Conservation (phyloP, 2,329 filamentous ascomycete species). For the Diaporthe helianthi region DNA sequence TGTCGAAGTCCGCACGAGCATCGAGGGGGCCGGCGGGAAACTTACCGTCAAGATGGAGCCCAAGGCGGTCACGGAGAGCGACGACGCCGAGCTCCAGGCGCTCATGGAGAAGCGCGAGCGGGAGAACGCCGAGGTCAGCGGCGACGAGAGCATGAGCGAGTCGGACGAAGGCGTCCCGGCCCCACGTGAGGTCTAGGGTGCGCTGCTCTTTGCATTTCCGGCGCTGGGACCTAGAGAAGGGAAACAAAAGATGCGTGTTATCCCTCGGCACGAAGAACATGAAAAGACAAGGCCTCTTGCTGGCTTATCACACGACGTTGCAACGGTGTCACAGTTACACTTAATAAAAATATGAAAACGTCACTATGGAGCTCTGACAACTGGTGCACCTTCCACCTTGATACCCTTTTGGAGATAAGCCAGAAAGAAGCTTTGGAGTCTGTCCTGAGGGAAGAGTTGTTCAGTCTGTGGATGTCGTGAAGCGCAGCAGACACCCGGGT, state of each 20-base stretch:
- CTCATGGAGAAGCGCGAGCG: conserved; percentile 99
- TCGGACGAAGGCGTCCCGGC: conserved; percentile 84
- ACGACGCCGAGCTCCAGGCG: conserved; percentile 94
- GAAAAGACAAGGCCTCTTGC: no score
- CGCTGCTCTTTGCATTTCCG: conserved; percentile 29
- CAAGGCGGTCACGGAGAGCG: conserved; percentile 98
- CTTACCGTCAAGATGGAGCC: conserved; percentile 97
- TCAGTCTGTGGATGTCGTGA: no score
- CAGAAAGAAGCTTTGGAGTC: no score
- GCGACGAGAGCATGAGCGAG: conserved; percentile 94
- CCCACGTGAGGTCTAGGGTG: conserved; percentile 28
- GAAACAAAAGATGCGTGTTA: conserved; percentile 24
- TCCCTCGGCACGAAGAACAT: no score
- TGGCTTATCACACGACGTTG: neutral
- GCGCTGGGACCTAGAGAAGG: conserved; percentile 31
- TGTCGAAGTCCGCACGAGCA: conserved; percentile 81
- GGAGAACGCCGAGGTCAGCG: conserved; percentile 97
- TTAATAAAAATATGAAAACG: neutral
- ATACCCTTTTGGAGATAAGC: no score
- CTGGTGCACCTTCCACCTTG: no score
- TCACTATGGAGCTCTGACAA: neutral
- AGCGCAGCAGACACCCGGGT: no score
- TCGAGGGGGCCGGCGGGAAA: conserved; percentile 78
- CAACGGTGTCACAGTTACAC: neutral
- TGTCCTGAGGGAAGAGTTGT: no score